Evolutionary conservation across 2,329 filamentous ascomycete genomes (phyloP), one percentile per base, ranked within the genome.

Genomic region (Clarireedia sp.): DNA sequence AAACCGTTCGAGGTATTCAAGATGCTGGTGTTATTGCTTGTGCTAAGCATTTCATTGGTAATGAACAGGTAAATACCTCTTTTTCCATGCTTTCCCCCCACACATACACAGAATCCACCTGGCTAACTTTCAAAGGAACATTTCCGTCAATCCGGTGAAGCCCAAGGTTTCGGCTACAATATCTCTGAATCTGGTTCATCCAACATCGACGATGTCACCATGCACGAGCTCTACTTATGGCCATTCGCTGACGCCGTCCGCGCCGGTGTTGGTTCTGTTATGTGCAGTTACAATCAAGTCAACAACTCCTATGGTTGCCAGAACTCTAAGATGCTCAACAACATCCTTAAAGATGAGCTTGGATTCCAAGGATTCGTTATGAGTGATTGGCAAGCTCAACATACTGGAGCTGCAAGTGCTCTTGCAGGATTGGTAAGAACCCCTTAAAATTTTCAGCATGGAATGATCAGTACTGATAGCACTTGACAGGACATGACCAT

Each of bases 241-340:
- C 80, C 80, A 1, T 83, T 83, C 64, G 76, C 76, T n/a, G 67
- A 71, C 57, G 70, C 70, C 7, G 65, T 95, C 45, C 81, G 80
- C 53, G 89, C 88, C 14, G 89, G 89, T 37, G 87, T 91, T 3
- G 87, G 82, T 1, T 85, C 85, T 3, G 75, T 95, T 55, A 95
- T 95, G 90, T 91, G 89, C 70, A 83, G 85, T 1, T 95, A 95
- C 64, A 86, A 89, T 65, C 85, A 88, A 65, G 68, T 90, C 70
- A 95, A 95, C 74, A 89, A 89, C 70, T 89, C 83, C 7, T 90
- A 90, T 63, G 78, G 72, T 19, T 94, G 89, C 71, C 86, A 92
- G 65, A 94, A 94, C 73, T 86, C 84, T 29, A 84, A 87, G 65
- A 71, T 86, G 9, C 72, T 90, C 62, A 94, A 94, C 67, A 82